These are phyloP conservation scores for Pseudocercospora vitis DNA, from an alignment of 2,329 filamentous ascomycete species.

Conservation along the genomic window DNA sequence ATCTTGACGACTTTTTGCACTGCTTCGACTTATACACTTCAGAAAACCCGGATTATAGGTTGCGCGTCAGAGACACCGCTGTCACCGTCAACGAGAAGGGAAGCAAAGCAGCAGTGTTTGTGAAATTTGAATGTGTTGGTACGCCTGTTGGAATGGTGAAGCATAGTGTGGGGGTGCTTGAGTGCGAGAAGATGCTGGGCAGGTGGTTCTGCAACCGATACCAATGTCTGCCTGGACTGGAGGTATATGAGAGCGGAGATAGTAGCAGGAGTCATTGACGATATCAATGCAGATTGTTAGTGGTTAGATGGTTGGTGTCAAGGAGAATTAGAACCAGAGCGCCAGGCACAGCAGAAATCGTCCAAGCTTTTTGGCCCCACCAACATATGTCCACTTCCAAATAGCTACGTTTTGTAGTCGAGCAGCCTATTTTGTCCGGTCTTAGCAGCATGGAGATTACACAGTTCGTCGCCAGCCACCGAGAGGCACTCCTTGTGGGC, in stretches of 20 bases:
- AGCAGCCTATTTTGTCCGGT: background rate
- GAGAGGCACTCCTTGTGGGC: constrained; percentile 83
- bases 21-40: background rate
- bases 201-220: background rate
- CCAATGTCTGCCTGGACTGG: background rate
- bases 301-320: background rate
- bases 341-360: too few species aligned
- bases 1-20: background rate
- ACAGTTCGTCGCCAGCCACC: constrained; percentile 72
- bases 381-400: background rate
- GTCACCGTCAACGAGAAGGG: constrained; percentile 4
- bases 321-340: background rate
- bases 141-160: background rate
- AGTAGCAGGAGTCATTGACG: background rate
- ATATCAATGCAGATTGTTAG: background rate
- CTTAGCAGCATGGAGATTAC: constrained; percentile 79
- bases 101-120: background rate
- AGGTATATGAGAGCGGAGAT: background rate
- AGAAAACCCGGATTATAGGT: background rate
- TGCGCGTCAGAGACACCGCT: background rate
- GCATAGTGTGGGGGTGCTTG: background rate
- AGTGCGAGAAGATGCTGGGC: background rate
- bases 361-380: background rate
- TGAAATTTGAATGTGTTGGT: background rate
- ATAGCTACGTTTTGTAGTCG: background rate